Evolutionary conservation across 2,329 filamentous ascomycete genomes (phyloP), one percentile per base, ranked within the genome.

Genomic region (Fusarium sp.): DNA sequence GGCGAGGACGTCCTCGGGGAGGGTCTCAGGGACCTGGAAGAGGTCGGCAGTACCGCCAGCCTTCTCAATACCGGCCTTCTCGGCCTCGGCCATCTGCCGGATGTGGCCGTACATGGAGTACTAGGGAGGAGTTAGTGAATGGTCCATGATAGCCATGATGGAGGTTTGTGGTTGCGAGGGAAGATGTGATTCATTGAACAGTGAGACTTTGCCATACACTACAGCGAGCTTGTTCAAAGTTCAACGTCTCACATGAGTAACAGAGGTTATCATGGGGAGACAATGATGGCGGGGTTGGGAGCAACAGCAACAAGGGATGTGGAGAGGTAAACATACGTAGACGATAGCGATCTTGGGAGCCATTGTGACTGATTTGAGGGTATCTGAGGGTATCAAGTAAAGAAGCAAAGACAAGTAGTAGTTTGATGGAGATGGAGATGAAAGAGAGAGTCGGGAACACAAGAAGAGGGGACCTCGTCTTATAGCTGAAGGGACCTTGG

Each of bases 51-150:
- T 83, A 71, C 94, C 94, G 71, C 96, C 96, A 70, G 94, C 94
- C 78, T 91, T 89, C 84, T 94, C 91, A 78, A 98, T 93, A 79
- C 96, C 96, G 78, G 88, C 90, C 87, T 94, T 92, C 86, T 98
- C 94, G 70, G 94, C 94, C 81, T 96, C 90, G 77, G 95, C 96
- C 76, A 98, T 82, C 79, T 90, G 83, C 82, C 87, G 84, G 83
- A 98, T 91, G 84, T 98, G 94, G 83, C 96, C 95, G 84, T 96
- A 97, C 88, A 94, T 92, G 74, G 94, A 97, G 85, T 97, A 97
- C 93, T 96, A 67, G 34, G n/a, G 4, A 42, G 7, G 37, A 45
- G 64, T 74, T 58, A 74, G 67, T 45, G 29, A 6, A 16, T 20
- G 13, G 11, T 52, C 18, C 48, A 49, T 42, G 25, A 34, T 8